Evolutionary conservation across 768 basidiomycete species (phyloP).

Genomic region (Clathrus columnatus): DNA sequence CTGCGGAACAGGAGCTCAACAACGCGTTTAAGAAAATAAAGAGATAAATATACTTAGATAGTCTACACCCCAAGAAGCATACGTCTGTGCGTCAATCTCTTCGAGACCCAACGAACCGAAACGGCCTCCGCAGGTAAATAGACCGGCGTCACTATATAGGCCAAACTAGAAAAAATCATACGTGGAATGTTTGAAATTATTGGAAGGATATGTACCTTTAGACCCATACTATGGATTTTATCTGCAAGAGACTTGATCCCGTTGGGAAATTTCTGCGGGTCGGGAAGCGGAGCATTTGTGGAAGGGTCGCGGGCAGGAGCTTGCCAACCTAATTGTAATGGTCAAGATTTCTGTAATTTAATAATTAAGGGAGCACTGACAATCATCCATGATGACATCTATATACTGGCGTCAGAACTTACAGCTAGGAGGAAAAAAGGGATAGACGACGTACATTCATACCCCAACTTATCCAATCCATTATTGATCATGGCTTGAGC

Average conservation of each 20-base stretch:
- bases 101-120: constrained; percentile 40
- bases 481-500: constrained; percentile 26
- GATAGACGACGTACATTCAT: constrained; percentile 24
- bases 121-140: constrained; percentile 13
- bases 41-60: constrained; percentile 4
- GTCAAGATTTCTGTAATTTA: neutral
- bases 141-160: constrained; percentile 29
- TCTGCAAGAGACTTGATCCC: constrained; percentile 25
- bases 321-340: constrained; percentile 23
- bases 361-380: constrained; percentile 17
- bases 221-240: constrained; percentile 25
- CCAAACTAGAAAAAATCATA: constrained; percentile 21
- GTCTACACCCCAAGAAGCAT: constrained; percentile 39
- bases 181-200: neutral
- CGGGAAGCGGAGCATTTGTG: constrained; percentile 24
- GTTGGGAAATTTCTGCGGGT: constrained; percentile 24
- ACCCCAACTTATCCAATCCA: constrained; percentile 27
- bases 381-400: constrained; percentile 33
- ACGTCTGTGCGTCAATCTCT: constrained; percentile 36
- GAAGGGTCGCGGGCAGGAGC: constrained; percentile 20
- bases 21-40: neutral
- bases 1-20: neutral
- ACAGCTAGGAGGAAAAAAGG: neutral
- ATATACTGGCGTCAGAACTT: neutral
- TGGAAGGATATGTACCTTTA: constrained; percentile 20